Conservation (phyloP, 768 basidiomycete species). For the Calocybe gangraenosa region DNA sequence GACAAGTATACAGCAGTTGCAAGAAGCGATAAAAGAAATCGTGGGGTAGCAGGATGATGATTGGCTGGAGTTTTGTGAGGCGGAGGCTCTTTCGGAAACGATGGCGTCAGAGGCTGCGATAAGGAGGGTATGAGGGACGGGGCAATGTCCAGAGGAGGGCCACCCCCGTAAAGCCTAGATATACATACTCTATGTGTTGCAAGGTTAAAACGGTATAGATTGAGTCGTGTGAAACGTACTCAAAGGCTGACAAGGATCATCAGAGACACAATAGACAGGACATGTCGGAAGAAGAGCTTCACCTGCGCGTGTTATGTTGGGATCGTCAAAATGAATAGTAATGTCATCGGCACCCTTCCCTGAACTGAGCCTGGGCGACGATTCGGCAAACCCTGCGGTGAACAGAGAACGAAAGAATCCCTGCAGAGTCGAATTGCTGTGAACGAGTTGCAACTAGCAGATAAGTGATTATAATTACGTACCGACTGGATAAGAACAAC, state of each 20-base stretch:
- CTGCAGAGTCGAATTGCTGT: no score
- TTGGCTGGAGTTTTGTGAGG: slow-evolving; percentile 36
- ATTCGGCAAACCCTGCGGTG: slow-evolving; percentile 73
- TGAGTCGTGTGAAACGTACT: slow-evolving; percentile 49
- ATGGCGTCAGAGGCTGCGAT: slow-evolving; percentile 65
- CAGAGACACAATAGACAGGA: slow-evolving; percentile 7
- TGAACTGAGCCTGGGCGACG: slow-evolving; percentile 29
- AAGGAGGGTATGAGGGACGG: slow-evolving; percentile 62
- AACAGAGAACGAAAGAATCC: slow-evolving; percentile 90
- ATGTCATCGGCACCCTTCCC: slow-evolving; percentile 47
- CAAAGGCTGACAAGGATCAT: slow-evolving; percentile 58
- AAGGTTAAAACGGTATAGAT: not conserved
- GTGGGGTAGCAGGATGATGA: slow-evolving; percentile 73
- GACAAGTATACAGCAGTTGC: slow-evolving; percentile 86
- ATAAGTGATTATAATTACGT: no score
- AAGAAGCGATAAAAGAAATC: slow-evolving; percentile 80
- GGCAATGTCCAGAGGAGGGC: slow-evolving; percentile 69
- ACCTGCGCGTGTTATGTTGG: slow-evolving; percentile 87
- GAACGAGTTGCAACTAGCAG: slow-evolving; percentile 1
- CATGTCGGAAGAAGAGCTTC: slow-evolving; percentile 20
- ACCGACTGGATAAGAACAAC: slow-evolving; percentile 89
- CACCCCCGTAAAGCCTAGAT: slow-evolving; percentile 82
- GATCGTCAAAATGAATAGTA: slow-evolving; percentile 73
- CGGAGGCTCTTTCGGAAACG: slow-evolving; percentile 39
- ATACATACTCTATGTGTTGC: slow-evolving; percentile 64